These are phyloP conservation scores for Aspergillus versicolor DNA, from an alignment of 2,329 filamentous ascomycete genomes.

Conservation along the genomic window DNA sequence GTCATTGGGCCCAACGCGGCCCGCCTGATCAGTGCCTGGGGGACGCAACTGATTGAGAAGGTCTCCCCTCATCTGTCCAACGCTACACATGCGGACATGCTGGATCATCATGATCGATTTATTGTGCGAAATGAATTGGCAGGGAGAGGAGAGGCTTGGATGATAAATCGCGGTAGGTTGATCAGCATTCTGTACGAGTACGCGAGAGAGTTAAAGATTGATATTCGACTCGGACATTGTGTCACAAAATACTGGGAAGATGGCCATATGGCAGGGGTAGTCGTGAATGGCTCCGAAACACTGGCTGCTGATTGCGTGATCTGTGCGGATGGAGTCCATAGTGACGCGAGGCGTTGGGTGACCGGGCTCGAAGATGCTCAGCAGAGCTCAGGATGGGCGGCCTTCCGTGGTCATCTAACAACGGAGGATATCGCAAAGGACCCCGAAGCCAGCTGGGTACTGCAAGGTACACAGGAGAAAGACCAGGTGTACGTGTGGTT, in stretches of 20 bases:
- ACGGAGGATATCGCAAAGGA: background rate
- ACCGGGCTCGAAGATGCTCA: too few relatives aligned
- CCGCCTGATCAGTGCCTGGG: background rate
- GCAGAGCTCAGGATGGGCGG: background rate
- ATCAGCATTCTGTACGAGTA: background rate
- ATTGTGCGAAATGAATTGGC: background rate
- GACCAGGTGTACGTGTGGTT: too few relatives aligned
- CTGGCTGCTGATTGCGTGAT: background rate
- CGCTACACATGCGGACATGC: background rate
- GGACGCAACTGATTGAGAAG: background rate
- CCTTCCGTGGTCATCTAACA: background rate
- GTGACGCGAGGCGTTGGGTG: background rate
- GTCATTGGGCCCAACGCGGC: background rate
- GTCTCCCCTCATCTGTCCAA: too few relatives aligned
- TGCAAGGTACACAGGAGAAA: too few relatives aligned
- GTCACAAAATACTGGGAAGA: background rate
- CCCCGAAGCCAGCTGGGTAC: background rate
- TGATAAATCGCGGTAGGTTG: background rate
- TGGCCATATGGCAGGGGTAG: background rate
- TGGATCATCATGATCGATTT: background rate
- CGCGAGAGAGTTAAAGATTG: background rate
- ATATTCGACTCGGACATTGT: background rate
- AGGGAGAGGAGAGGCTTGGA: background rate
- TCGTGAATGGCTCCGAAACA: background rate
- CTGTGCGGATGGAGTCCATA: background rate